Evolutionary conservation across 164 flowering plant genomes (phyloP).

Genomic region (Brasenia schreberi): DNA sequence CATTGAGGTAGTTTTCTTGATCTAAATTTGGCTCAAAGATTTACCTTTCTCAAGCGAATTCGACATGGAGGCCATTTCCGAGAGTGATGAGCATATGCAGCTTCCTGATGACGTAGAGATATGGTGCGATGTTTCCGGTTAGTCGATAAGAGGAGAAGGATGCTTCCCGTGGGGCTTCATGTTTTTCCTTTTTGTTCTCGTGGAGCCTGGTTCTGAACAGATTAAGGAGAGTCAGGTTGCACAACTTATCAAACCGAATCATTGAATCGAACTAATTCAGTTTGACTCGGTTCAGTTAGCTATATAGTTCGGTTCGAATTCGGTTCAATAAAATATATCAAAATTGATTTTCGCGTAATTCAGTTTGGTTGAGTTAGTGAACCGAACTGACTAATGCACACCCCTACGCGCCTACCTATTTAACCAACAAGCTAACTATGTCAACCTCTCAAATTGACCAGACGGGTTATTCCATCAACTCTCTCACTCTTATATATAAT

Average conservation of each 20-base stretch:
- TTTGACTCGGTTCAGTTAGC: too few species aligned
- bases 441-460: too few species aligned
- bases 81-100: slow-evolving; percentile 56
- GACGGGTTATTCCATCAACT: too few species aligned
- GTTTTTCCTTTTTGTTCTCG: slow-evolving; percentile 68
- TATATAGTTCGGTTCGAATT: too few species aligned
- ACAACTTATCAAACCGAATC: slow-evolving; percentile 28
- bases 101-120: slow-evolving; percentile 41
- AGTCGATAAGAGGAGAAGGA: slow-evolving; percentile 74
- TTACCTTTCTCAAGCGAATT: slow-evolving; percentile 52
- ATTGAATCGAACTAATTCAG: too few species aligned
- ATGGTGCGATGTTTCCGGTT: slow-evolving; percentile 57
- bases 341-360: too few species aligned
- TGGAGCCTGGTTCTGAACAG: slow-evolving; percentile 49
- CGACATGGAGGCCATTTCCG: slow-evolving; percentile 68
- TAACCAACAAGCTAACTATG: too few species aligned
- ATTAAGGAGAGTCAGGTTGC: slow-evolving; percentile 27
- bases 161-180: slow-evolving; percentile 32
- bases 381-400: too few species aligned
- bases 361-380: too few species aligned
- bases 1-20: slow-evolving; percentile 46
- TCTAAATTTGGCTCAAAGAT: slow-evolving; percentile 51
- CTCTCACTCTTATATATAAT: too few species aligned
- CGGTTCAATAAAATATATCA: too few species aligned
- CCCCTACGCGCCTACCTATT: too few species aligned